These are phyloP conservation scores for Plasmopara muralis DNA, from an alignment of 352 stramenopile species.

Conservation along the genomic window DNA sequence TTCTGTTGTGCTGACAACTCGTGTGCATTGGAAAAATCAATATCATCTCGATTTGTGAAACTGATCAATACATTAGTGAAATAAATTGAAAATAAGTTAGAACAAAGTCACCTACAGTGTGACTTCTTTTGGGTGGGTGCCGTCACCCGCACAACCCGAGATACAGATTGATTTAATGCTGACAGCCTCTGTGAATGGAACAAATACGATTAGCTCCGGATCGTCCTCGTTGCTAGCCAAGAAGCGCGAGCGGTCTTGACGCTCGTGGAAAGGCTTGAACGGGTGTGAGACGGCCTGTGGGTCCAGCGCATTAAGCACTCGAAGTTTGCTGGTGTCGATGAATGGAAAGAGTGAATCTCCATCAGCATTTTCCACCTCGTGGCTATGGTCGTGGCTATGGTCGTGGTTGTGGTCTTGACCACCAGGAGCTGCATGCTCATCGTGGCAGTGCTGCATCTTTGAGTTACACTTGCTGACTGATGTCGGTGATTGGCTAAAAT, in stretches of 20 bases:
- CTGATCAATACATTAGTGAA: conserved; percentile 14
- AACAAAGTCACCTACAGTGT: conserved; percentile 45
- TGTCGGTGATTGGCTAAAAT: conserved; percentile 26
- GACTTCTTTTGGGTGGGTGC: conserved; percentile 69
- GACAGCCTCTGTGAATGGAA: conserved; percentile 83
- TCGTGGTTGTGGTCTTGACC: conserved; percentile 48
- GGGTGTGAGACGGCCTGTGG: conserved; percentile 51
- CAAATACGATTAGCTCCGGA: conserved; percentile 78
- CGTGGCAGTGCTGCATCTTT: conserved; percentile 57
- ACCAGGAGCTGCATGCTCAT: conserved; percentile 43
- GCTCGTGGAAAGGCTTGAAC: conserved; percentile 80
- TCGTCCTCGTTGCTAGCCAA: conserved; percentile 77
- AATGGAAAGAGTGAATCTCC: conserved; percentile 78
- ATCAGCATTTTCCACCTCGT: conserved; percentile 61
- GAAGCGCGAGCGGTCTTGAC: conserved; percentile 54
- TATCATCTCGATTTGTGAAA: conserved; percentile 79
- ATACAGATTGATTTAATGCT: conserved; percentile 88
- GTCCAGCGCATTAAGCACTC: conserved; percentile 69
- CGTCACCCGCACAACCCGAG: conserved; percentile 59
- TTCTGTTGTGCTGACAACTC: conserved; percentile 71
- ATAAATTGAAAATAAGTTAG: no score
- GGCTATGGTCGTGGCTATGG: conserved; percentile 49
- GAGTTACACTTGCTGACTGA: conserved; percentile 3
- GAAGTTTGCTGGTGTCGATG: conserved; percentile 84
- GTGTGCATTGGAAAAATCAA: conserved; percentile 79